These are phyloP conservation scores for Musa schizocarpa DNA, from an alignment of 176 grass and related monocot species.

Conservation along the genomic window DNA sequence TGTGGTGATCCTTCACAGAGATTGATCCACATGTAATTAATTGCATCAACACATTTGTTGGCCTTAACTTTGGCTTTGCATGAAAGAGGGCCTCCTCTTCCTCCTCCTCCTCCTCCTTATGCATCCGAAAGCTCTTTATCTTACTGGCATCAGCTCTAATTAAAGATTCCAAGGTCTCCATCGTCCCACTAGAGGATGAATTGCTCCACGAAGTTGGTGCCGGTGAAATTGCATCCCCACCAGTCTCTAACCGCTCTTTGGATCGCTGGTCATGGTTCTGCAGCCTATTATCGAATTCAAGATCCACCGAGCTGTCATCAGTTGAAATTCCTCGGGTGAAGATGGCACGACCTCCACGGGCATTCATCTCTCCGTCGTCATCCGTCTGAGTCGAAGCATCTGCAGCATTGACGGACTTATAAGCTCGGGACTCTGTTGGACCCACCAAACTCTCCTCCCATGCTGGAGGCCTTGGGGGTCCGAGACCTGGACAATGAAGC, in stretches of 20 bases:
- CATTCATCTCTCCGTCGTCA: constrained; percentile 24
- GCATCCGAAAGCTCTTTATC: constrained; percentile 39
- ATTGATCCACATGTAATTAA: constrained; percentile 80
- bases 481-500: constrained; percentile 8
- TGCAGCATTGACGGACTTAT: constrained; percentile 33
- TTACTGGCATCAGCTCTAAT: constrained; percentile 44
- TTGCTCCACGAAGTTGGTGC: constrained; percentile 31
- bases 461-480: constrained; percentile 22
- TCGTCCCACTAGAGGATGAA: constrained; percentile 32
- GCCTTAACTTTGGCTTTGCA: constrained; percentile 52
- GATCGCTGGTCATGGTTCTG: constrained; percentile 25
- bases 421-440: constrained; percentile 32
- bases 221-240: constrained; percentile 29
- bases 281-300: constrained; percentile 24
- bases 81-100: constrained; percentile 69
- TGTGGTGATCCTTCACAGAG: constrained; percentile 62
- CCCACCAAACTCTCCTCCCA: constrained; percentile 23
- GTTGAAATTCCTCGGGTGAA: constrained; percentile 32
- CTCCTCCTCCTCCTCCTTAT: constrained; percentile 65
- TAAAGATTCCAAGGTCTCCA: constrained; percentile 75
- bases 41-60: constrained; percentile 67
- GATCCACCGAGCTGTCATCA: constrained; percentile 28
- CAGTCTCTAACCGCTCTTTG: constrained; percentile 23
- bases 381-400: constrained; percentile 91
- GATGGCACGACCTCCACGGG: constrained; percentile 13